These are phyloP conservation scores for Yamadazyma dushanensis DNA, from an alignment of 1,139 yeast genomes.

Conservation along the genomic window DNA sequence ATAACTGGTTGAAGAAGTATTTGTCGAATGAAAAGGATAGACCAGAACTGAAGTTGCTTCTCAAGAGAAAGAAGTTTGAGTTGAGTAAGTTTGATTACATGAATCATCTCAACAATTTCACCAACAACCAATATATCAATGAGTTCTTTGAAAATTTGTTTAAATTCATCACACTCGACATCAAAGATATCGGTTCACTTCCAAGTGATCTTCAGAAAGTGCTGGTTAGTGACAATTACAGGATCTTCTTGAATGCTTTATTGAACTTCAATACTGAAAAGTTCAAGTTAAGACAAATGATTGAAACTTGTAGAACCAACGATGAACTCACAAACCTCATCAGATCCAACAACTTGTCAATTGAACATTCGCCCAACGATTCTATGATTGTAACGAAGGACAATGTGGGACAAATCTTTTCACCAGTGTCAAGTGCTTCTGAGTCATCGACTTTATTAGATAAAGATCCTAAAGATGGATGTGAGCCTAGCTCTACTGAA, in stretches of 20 bases:
- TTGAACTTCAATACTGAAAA: conserved; percentile 46
- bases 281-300: conserved; percentile 42
- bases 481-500: conserved; percentile 8
- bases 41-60: conserved; percentile 61
- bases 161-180: conserved; percentile 33
- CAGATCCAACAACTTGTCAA: conserved; percentile 28
- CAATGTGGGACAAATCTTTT: conserved; percentile 35
- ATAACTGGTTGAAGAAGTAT: conserved; percentile 71
- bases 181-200: conserved; percentile 20
- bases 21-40: conserved; percentile 64
- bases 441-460: background rate
- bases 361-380: conserved; percentile 17
- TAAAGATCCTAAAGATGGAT: background rate
- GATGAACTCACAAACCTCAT: conserved; percentile 42
- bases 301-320: conserved; percentile 42
- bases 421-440: conserved; percentile 11
- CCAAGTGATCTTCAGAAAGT: conserved; percentile 21
- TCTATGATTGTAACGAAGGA: conserved; percentile 25
- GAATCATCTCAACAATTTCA: conserved; percentile 58
- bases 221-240: conserved; percentile 29
- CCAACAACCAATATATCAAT: conserved; percentile 50
- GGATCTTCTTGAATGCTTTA: conserved; percentile 34
- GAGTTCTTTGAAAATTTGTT: conserved; percentile 41
- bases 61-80: conserved; percentile 64
- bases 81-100: conserved; percentile 71